Base-by-base conservation (phyloP, 176 grass and related monocot species). In the Leersia perrieri region DNA sequence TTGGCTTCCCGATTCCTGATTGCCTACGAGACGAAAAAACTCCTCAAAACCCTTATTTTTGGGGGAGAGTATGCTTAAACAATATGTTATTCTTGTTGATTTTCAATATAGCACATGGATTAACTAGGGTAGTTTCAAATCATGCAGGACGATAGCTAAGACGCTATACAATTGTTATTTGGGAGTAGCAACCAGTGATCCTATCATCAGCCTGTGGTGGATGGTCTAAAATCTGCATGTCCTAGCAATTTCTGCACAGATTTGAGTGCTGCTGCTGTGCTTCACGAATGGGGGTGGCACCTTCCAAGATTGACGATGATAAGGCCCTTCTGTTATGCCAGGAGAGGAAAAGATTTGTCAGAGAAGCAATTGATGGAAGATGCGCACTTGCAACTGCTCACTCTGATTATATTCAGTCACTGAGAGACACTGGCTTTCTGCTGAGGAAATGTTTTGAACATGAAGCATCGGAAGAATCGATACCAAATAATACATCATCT, bases 331-430 rank as follows among this genome's bases (percentile, higher is more conserved):
- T 60, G 38, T 49, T 97, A 77, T 93, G 94, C 79, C 74, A 84
- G 57, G 81, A 97, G 62, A 87, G 90, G 60, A 91, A 87, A 66
- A 72, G 66, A 41, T 83, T 91, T 65, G 83, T 97, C 66, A 91
- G 80, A 87, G 71, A 89, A 80, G 94, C 88, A 38, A 20, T 93
- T 7, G 78, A 97, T 41, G 70, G 81, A 78, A 88, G 94, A 74
- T 91, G 88, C 8, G 84, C 38, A 3, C 74, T 97, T 40, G 77
- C 83, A 20, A 60, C 80, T 68, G 70, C 94, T 78, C 88, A 97
- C 68, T 51, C 20, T 58, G 77, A 89, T 34, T 91, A 91, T 60
- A 75, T 80, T 6, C 64, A 83, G 20, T 97, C 94, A 12, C 77
- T 91, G 28, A 89, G 65, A 84, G 80, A 85, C 29, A 91, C 65